Evolutionary conservation across 2,329 filamentous ascomycete species (phyloP), one percentile per base, ranked within the genome.

Genomic region (Pyricularia sp.): DNA sequence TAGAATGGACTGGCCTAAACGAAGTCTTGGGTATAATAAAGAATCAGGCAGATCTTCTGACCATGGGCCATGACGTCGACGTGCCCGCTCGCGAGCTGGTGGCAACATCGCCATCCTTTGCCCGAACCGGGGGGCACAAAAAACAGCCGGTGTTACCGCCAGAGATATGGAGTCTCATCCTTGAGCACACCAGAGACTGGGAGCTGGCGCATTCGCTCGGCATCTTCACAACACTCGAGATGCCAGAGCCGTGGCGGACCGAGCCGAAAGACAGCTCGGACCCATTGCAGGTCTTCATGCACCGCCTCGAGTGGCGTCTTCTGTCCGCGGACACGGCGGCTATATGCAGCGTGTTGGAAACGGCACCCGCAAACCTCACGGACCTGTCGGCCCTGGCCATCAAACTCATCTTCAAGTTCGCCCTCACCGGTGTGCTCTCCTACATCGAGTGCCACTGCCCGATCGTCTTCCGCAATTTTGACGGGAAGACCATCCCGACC

Each of bases 361-460:
- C 84, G 49, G 88, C 90, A 22, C 87, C 89, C 0, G 85, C 88
- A 40, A 85, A 85, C 30, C 88, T 91, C 68, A 78, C 79, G 68
- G 81, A 88, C 68, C 81, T 97, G 13, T 94, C 92, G 0, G 88
- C 88, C 2, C 80, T 96, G 1, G 90, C 90, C 49, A 89, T 94
- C 67, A 92, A 93, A 71, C 84, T 96, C 55, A 92, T 96, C 70
- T 91, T 97, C 78, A 92, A 94, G 69, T 97, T 97, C 73, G 90
- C 88, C 57, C 87, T 93, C 69, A 89, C 88, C 19, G 85, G 89
- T 13, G 85, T 96, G 3, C 83, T 97, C 40, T 84, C 84, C 2
- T 92, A 84, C 69, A 77, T 87, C 68, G 84, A 86, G 67, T 76
- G 78, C 60, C 86, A 86, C 70, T 80, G 83, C 12, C 82, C 82